Conservation (phyloP, 257 asterid genomes). For the Nicotiana tabacum region DNA sequence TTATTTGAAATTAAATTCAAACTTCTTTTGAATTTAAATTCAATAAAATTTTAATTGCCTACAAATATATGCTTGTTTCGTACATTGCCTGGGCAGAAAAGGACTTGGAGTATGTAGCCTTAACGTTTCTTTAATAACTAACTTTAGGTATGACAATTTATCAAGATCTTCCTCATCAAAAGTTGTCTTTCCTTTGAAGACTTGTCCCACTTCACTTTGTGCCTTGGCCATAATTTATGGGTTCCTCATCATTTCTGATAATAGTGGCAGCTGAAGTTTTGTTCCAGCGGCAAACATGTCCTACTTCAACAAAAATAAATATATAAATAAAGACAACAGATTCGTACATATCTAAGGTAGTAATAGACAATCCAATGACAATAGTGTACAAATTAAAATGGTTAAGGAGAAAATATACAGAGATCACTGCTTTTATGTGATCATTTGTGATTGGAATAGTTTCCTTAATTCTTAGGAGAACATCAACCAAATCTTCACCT, state of each 20-base stretch:
- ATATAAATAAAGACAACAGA: neutral
- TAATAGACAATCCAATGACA: too few relatives aligned
- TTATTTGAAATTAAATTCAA: too few relatives aligned
- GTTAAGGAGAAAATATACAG: conserved; percentile 9
- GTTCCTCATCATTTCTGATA: neutral
- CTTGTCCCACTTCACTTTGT: neutral
- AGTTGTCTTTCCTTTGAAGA: neutral
- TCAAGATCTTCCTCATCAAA: neutral
- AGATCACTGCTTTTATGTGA: conserved; percentile 13
- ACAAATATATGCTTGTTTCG: neutral
- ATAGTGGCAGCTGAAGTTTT: conserved; percentile 1
- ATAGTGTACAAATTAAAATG: too few relatives aligned
- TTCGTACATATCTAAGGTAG: too few relatives aligned
- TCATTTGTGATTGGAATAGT: neutral
- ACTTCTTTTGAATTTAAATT: too few relatives aligned
- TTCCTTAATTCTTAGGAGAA: conserved; percentile 1
- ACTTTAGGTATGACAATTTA: neutral
- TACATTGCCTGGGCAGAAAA: neutral
- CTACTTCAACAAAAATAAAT: neutral
- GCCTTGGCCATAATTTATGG: neutral
- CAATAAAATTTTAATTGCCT: too few relatives aligned
- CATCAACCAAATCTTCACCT: conserved; percentile 13
- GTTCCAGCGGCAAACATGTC: conserved; percentile 16
- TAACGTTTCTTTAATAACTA: neutral
- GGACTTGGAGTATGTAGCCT: conserved; percentile 13